Conservation (phyloP, 202 grass and related monocot genomes). For the Setaria viridis region DNA sequence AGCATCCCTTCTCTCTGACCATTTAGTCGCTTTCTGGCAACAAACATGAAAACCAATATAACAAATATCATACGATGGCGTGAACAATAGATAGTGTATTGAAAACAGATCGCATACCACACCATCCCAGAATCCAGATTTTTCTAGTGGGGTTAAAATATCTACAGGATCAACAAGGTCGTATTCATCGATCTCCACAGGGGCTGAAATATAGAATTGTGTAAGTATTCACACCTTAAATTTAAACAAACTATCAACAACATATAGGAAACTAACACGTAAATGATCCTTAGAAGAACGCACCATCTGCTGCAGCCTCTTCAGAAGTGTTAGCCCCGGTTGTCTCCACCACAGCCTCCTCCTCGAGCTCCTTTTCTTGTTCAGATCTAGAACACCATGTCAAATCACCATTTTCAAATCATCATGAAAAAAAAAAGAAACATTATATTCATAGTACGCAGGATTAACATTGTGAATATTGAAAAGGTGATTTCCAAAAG, state of each 20-base stretch:
- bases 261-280: conserved; percentile 32
- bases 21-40: conserved; percentile 97
- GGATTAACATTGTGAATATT: not conserved
- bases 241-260: conserved; percentile 27
- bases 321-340: conserved; percentile 61
- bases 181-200: conserved; percentile 96
- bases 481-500: not conserved
- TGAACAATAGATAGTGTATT: not conserved
- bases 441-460: not conserved
- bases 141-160: conserved; percentile 93
- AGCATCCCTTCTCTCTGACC: conserved; percentile 99
- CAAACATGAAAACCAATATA: conserved; percentile 44
- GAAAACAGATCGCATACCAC: conserved; percentile 72
- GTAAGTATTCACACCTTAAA: conserved; percentile 28
- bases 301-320: conserved; percentile 73
- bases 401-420: conserved; percentile 26
- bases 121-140: conserved; percentile 98
- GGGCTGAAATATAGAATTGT: conserved; percentile 65
- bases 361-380: conserved; percentile 95
- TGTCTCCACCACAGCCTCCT: conserved; percentile 76
- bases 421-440: conserved; percentile 7
- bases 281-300: conserved; percentile 36
- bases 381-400: conserved; percentile 74
- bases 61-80: not conserved
- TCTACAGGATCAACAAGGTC: conserved; percentile 99